These are phyloP conservation scores for Gnetum montanum DNA, from an alignment of 75 land plant species.

Conservation along the genomic window DNA sequence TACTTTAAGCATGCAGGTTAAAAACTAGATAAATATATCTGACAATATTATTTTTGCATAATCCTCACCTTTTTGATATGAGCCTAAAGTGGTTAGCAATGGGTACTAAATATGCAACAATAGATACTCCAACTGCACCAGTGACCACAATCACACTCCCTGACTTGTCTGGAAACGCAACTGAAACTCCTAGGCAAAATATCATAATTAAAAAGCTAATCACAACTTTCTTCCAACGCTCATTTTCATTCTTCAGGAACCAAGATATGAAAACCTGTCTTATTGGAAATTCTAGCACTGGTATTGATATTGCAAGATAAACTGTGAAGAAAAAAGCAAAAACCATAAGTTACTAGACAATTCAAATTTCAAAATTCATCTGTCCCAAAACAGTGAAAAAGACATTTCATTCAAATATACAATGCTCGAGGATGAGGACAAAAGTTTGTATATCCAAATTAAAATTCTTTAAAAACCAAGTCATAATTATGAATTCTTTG, in stretches of 20 bases:
- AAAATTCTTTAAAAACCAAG: too few species aligned
- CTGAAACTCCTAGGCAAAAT: conserved; percentile 11
- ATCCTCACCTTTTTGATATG: conserved; percentile 12
- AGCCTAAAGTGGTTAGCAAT: conserved; percentile 20
- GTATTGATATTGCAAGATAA: conserved; percentile 21
- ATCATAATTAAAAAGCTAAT: conserved; percentile 9
- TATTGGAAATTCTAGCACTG: conserved; percentile 26
- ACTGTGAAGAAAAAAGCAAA: conserved; percentile 11
- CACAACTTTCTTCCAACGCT: conserved; percentile 8
- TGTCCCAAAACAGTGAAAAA: too few species aligned
- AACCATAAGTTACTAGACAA: too few species aligned
- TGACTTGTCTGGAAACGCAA: conserved; percentile 19
- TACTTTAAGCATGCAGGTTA: background rate
- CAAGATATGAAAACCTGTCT: conserved; percentile 23
- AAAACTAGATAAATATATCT: background rate
- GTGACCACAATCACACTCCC: conserved; percentile 23
- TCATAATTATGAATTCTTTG: too few species aligned
- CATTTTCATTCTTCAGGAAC: conserved; percentile 13
- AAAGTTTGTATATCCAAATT: too few species aligned
- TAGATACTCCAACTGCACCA: conserved; percentile 29
- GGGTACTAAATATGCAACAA: conserved; percentile 28
- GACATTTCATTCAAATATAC: too few species aligned
- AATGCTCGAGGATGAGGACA: too few species aligned
- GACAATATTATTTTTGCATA: background rate
- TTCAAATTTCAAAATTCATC: too few species aligned